Evolutionary conservation across 75 land plant genomes (phyloP).

Genomic region (Sequoiadendron giganteum): DNA sequence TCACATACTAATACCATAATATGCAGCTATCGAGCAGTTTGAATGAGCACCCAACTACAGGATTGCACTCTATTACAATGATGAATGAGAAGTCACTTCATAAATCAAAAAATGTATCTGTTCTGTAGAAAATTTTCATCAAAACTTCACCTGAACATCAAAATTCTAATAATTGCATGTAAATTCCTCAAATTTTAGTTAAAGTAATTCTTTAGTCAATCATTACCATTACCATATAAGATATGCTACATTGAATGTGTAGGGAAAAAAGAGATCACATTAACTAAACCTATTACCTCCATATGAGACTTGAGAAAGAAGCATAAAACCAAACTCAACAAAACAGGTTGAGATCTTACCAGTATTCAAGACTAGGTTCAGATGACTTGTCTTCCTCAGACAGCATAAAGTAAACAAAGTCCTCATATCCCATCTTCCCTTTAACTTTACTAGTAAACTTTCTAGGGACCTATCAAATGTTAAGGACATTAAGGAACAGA

Average conservation of each 20-base stretch:
- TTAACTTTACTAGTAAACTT: constrained; percentile 78
- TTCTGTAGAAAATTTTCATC: neutral
- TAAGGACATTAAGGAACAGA: constrained; percentile 1
- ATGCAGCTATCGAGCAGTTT: too few relatives aligned
- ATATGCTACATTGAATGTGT: neutral
- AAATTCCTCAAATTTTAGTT: neutral
- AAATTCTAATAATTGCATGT: neutral
- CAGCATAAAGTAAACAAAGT: constrained; percentile 95
- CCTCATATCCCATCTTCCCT: constrained; percentile 98
- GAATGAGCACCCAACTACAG: too few relatives aligned
- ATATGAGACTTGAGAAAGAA: neutral
- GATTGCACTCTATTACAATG: too few relatives aligned
- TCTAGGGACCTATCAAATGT: constrained; percentile 60
- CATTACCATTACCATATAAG: too few relatives aligned
- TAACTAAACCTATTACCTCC: neutral
- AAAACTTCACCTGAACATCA: neutral
- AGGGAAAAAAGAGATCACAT: neutral
- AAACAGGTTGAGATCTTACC: constrained; percentile 40
- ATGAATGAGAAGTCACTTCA: too few relatives aligned
- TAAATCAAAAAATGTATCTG: too few relatives aligned
- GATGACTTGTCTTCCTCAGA: constrained; percentile 98
- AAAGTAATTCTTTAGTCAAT: neutral
- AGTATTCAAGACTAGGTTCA: constrained; percentile 93
- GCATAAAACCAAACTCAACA: neutral
- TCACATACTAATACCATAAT: neutral